A percentile compares a stretch with the other conserved stretches of the same genome.
Evolutionary conservation across 1,284 basidiomycete genomes (phyloP).

Genomic region (Farysia itapuensis): DNA sequence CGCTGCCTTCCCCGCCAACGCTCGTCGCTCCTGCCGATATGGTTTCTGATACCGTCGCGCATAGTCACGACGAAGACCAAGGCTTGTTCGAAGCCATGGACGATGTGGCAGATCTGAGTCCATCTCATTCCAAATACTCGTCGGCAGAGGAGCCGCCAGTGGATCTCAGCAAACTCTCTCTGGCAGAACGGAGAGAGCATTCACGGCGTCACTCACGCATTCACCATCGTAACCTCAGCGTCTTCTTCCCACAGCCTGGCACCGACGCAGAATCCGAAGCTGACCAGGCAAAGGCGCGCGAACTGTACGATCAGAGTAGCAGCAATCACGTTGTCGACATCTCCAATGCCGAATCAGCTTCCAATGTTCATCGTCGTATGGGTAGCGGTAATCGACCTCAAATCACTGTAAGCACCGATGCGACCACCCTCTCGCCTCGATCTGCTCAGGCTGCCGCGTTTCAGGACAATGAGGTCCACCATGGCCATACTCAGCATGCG

Average conservation of each 20-base stretch:
- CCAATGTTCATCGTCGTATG: constrained; percentile 16
- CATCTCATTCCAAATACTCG: constrained; percentile 1
- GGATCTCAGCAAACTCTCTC: constrained; percentile 36
- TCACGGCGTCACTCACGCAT: constrained; percentile 49
- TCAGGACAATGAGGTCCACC: neutral
- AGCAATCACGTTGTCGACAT: neutral
- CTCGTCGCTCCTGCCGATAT: neutral
- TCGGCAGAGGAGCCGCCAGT: neutral
- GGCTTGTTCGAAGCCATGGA: constrained; percentile 31
- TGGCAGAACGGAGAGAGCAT: constrained; percentile 52
- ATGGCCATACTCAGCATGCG: neutral
- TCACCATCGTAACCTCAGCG: constrained; percentile 53
- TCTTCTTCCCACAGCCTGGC: constrained; percentile 56
- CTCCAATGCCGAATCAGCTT: neutral
- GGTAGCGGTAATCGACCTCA: constrained; percentile 34
- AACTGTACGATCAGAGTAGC: constrained; percentile 14
- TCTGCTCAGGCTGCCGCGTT: constrained; percentile 9
- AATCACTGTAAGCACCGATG: constrained; percentile 38
- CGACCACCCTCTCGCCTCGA: constrained; percentile 25
- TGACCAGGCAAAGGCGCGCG: constrained; percentile 18
- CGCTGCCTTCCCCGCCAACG: constrained; percentile 6
- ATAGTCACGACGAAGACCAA: constrained; percentile 13
- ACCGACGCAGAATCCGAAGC: constrained; percentile 52
- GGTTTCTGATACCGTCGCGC: neutral
- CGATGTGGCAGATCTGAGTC: constrained; percentile 19